Evolutionary conservation across 176 grass and related monocot genomes (phyloP), one percentile per base, ranked within the genome.

Genomic region (Oryza nivara): DNA sequence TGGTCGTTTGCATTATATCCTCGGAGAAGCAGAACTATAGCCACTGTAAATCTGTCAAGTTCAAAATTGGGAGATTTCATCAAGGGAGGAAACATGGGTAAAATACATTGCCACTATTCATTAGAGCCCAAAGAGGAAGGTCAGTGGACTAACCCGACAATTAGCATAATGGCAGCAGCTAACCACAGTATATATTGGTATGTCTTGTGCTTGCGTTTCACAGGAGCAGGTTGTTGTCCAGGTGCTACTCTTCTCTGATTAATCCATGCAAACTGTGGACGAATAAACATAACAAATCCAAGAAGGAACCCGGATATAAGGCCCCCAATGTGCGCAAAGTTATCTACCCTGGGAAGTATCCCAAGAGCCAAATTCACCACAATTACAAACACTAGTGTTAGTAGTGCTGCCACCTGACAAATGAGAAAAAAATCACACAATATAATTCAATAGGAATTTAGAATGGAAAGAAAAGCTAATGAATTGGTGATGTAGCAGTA

Each of bases 311-410:
- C 96, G 2, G 96, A 98, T 58, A 92, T 35, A 73, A 98, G 91
- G 30, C 93, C 96, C 71, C 96, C 96, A 43, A 98, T 86, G 88
- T 98, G 96, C 40, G 96, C 96, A 74, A 98, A 98, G 73, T 98
- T 98, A 77, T 98, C 96, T 13, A 98, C 93, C 16, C 86, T 76
- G 0, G 96, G 96, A 17, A 98, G 91, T 25, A 98, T 20, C 7
- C 96, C 96, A 36, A 98, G 84, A 70, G 83, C 96, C 74, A 98
- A 81, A 83, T 95, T 95, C 16, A 93, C 34, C 67, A 77, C 91
- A 26, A 95, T 89, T 7, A 98, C 85, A 10, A 92, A 38, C 26
- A 93, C 26, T 40, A 98, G 88, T 3, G 88, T 89, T 58, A 86
- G 9, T 58, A 95, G 64, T 1, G 96, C 91, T 9, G 96, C 80